Base-by-base conservation (phyloP, 148 eudicot species). In the Amaranthus hypochondriacus region DNA sequence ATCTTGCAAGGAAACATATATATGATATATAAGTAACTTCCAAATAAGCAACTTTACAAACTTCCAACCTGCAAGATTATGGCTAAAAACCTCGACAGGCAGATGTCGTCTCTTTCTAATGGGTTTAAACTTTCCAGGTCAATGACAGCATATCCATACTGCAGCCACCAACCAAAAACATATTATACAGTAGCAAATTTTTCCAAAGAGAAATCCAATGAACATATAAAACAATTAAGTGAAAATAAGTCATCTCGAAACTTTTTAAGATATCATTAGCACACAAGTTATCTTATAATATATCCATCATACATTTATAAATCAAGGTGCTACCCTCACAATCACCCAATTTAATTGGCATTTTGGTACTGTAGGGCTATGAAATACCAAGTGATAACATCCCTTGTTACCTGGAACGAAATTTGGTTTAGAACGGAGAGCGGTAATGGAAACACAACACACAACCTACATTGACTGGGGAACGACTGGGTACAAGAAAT, bases 81-180 rank as follows among this genome's bases (percentile, higher is more conserved):
- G 21, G 94, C 65, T 82, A 86, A 54, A 81, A 92, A 89, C 78
- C 80, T 92, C 11, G 91, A 82, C 62, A 96, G 84, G 72, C 78
- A 85, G 39, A 96, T 72, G 69, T 96, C 92, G 71, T 80, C 76
- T 67, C 81, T 74, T 64, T 83, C 75, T 61, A 78, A 81, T 62
- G 92, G 80, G 67, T 81, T 83, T 62, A 92, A 86, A 70, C 55
- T 76, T 80, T 66, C 75, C 49, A 90, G 73, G 77, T 89, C 87
- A 81, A 96, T 81, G 62, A 90, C 87, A 67, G 89, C 91, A 80
- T 96, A 90, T 28, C 97, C 99, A 79, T 85, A 82, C 99, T 95
- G 89, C 85, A 82, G 14, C 51, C 78, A 74, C 13, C 46, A 77
- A 65, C 56, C 66, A 76, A 76, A 62, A 14, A 56, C 4, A 6